Conservation (phyloP, 1,284 basidiomycete species). For the Ceraceosorus bombacis region DNA sequence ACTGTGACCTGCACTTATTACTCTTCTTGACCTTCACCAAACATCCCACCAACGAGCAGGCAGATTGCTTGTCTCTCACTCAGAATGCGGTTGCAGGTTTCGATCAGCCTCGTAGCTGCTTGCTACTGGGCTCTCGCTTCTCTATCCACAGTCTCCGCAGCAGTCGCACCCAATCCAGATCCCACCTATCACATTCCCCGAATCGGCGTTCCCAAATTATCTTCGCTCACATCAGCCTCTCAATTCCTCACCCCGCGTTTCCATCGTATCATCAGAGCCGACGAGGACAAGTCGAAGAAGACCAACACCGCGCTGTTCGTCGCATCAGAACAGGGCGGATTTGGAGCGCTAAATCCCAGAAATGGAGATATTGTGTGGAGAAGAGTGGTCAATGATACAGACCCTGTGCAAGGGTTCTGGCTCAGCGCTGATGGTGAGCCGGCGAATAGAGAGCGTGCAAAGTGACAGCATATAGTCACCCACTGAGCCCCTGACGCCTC, state of each 20-base stretch:
- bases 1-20: no score
- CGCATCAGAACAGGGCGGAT: conserved; percentile 61
- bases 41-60: no score
- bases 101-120: no score
- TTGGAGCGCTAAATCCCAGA: conserved; percentile 66
- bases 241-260: conserved; percentile 39
- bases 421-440: conserved; percentile 8
- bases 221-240: conserved; percentile 13
- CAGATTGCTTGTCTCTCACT: no score
- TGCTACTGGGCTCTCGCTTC: no score
- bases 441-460: not conserved
- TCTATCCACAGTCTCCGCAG: no score
- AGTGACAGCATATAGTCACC: not conserved
- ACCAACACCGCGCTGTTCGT: conserved; percentile 58
- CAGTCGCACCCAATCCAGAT: no score
- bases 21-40: no score
- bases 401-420: conserved; percentile 55
- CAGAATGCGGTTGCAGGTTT: no score
- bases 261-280: conserved; percentile 45
- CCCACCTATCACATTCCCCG: conserved; percentile 21
- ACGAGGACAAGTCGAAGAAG: conserved; percentile 33
- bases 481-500: not conserved
- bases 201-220: conserved; percentile 25
- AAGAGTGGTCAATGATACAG: conserved; percentile 61
- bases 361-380: conserved; percentile 77